Percentiles rank a stretch among this genome's conserved stretches.
phyloP scores from a whole-genome alignment of 768 basidiomycete genomes.

The Hysterangium stoloniferum region DNA sequence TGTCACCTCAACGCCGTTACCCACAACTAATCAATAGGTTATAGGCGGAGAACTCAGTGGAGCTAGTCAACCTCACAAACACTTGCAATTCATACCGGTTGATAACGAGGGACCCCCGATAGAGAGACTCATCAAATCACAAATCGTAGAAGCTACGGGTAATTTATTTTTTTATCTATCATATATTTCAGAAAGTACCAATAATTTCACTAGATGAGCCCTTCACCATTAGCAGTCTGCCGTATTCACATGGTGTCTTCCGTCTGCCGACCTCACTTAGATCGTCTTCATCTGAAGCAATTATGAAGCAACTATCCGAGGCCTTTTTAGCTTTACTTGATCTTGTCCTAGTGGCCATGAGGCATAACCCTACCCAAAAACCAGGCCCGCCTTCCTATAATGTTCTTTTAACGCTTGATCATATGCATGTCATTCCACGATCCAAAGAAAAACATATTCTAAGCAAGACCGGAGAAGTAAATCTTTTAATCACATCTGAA shows the following conservation, averaged over 20 bases:
- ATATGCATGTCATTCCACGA: conserved; percentile 83
- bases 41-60: conserved; percentile 72
- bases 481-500: neutral
- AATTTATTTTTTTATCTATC: conserved; percentile 28
- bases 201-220: conserved; percentile 43
- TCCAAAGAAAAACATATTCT: conserved; percentile 51
- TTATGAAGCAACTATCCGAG: conserved; percentile 45
- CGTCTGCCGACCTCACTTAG: conserved; percentile 44
- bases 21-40: neutral
- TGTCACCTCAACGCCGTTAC: too few relatives aligned
- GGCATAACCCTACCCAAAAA: conserved; percentile 57
- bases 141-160: conserved; percentile 46
- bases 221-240: conserved; percentile 55
- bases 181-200: conserved; percentile 7
- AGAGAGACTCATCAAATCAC: conserved; percentile 55
- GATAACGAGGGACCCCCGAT: conserved; percentile 65
- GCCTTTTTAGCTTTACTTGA: conserved; percentile 72
- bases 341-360: conserved; percentile 49
- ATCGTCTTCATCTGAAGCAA: conserved; percentile 29
- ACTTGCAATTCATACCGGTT: conserved; percentile 77
- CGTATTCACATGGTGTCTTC: conserved; percentile 76
- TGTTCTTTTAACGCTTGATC: conserved; percentile 70
- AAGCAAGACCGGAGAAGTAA: conserved; percentile 39
- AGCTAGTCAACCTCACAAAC: conserved; percentile 87
- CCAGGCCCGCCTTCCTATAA: conserved; percentile 72